Evolutionary conservation across 176 grass and related monocot genomes (phyloP).

Genomic region (Aegilops speltoides): DNA sequence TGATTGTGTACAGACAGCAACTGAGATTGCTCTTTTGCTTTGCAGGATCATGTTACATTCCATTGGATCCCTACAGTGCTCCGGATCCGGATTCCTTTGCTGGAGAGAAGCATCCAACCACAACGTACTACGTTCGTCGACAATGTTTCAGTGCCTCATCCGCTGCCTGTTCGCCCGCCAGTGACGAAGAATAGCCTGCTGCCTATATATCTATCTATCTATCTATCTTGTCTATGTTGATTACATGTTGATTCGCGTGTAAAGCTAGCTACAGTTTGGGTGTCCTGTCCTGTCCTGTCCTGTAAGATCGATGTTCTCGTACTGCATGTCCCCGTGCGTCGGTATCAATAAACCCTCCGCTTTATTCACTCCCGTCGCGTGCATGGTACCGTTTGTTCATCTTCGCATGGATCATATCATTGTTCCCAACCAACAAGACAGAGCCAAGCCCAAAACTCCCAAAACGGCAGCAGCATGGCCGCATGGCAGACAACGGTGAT

Average conservation of each 20-base stretch:
- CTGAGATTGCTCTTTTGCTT: neutral
- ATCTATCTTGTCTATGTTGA: neutral
- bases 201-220: neutral
- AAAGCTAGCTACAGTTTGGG: constrained; percentile 17
- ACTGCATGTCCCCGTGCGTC: neutral
- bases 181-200: constrained; percentile 22
- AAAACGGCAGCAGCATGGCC: neutral
- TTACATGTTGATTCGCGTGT: neutral
- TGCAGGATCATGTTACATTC: constrained; percentile 3
- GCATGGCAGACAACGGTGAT: neutral
- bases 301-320: constrained; percentile 31
- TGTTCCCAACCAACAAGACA: neutral
- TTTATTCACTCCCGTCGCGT: neutral
- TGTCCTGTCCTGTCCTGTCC: constrained; percentile 9
- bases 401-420: too few relatives aligned
- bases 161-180: constrained; percentile 28
- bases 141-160: neutral
- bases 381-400: neutral
- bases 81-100: constrained; percentile 33
- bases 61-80: constrained; percentile 35
- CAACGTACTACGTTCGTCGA: neutral
- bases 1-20: neutral
- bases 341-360: constrained; percentile 21
- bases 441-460: constrained; percentile 6
- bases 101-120: constrained; percentile 35